phyloP scores from a whole-genome alignment of 495 filamentous ascomycete genomes.

The Daldinia grandis region DNA sequence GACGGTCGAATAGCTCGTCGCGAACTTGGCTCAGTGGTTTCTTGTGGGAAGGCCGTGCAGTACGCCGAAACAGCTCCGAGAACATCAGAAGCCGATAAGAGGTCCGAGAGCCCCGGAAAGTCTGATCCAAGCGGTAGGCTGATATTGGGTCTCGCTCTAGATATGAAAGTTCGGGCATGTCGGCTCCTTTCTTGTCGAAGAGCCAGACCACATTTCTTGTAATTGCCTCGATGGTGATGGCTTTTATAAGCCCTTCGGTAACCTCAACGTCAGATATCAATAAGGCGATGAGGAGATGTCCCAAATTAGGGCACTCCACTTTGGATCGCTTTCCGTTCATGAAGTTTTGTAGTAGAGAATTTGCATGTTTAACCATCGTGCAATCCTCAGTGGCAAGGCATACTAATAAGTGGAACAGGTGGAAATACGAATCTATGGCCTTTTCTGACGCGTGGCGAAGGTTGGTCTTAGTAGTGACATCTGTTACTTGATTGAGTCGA shows the following conservation, averaged over 20 bases:
- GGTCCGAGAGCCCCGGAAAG: constrained; percentile 56
- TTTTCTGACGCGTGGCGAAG: constrained; percentile 60
- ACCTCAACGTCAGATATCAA: constrained; percentile 57
- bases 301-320: constrained; percentile 56
- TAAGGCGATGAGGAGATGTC: constrained; percentile 56
- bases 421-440: constrained; percentile 63
- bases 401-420: constrained; percentile 61
- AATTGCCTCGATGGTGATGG: constrained; percentile 59
- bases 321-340: constrained; percentile 51
- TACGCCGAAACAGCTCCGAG: constrained; percentile 58
- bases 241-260: constrained; percentile 50
- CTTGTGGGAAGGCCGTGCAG: constrained; percentile 49
- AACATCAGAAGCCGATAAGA: constrained; percentile 65
- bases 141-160: constrained; percentile 53
- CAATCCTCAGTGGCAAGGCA: constrained; percentile 47
- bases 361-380: constrained; percentile 43
- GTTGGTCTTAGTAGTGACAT: constrained; percentile 40
- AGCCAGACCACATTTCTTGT: constrained; percentile 63
- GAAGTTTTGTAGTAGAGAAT: constrained; percentile 49
- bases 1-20: constrained; percentile 56
- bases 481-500: constrained; percentile 51
- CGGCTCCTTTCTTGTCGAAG: constrained; percentile 52
- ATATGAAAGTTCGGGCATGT: constrained; percentile 56
- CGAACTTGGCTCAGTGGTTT: constrained; percentile 49
- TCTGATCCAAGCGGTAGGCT: constrained; percentile 57